phyloP scores from a whole-genome alignment of 768 basidiomycete species.

The Multifurca ochricompacta region DNA sequence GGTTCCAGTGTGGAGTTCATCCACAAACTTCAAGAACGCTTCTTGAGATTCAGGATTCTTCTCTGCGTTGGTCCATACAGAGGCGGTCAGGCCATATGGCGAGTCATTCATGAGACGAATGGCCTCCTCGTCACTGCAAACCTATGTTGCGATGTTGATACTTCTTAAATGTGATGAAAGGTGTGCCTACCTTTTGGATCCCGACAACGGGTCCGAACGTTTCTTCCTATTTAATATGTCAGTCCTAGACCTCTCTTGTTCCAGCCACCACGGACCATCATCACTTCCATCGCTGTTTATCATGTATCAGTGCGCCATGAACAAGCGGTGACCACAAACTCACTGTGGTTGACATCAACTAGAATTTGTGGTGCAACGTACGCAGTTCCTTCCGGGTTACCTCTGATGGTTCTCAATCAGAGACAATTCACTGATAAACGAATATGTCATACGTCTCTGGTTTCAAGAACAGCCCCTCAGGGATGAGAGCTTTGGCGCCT shows the following conservation, averaged over 20 bases:
- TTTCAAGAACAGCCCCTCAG: slow-evolving; percentile 54
- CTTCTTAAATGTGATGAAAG: not conserved
- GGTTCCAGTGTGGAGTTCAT: slow-evolving; percentile 79
- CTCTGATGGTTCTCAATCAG: not conserved
- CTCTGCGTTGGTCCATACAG: slow-evolving; percentile 81
- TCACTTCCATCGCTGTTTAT: slow-evolving; percentile 77
- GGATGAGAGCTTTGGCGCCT: slow-evolving; percentile 73
- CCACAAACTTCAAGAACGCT: slow-evolving; percentile 60
- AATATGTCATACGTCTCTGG: slow-evolving; percentile 53
- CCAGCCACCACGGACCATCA: slow-evolving; percentile 52
- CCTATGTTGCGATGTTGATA: slow-evolving; percentile 33
- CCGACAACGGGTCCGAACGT: slow-evolving; percentile 93
- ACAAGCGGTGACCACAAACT: slow-evolving; percentile 27
- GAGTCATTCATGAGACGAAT: slow-evolving; percentile 94
- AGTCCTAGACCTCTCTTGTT: slow-evolving; percentile 1
- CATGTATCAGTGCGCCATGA: slow-evolving; percentile 6
- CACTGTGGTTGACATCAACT: slow-evolving; percentile 81
- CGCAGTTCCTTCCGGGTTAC: slow-evolving; percentile 44
- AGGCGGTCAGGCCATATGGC: slow-evolving; percentile 88
- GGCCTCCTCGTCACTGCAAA: slow-evolving; percentile 81
- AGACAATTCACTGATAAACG: not conserved
- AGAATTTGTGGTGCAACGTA: slow-evolving; percentile 91
- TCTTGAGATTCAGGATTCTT: slow-evolving; percentile 51
- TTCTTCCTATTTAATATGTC: slow-evolving; percentile 47
- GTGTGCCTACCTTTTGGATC: slow-evolving; percentile 67